Base-by-base conservation (phyloP, 1,284 basidiomycete species). In the Vanrija humicola region DNA sequence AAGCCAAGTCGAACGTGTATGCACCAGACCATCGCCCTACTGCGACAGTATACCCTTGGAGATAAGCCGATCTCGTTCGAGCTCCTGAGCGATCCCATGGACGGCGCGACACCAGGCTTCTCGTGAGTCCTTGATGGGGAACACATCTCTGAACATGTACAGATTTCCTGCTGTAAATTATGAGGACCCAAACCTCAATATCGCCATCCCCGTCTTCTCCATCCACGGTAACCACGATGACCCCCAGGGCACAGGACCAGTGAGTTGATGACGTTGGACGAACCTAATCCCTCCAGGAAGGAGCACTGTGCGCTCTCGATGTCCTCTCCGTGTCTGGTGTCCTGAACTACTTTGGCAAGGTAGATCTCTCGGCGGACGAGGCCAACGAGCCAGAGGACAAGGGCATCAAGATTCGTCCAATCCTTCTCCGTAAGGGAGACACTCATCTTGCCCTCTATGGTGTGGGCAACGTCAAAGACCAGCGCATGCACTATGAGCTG, bases 181-280 rank as follows among this genome's bases (percentile, higher is more conserved):
- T 69, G 93, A 98, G 77, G 96, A 99, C 69, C 85, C 87, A 0
- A 98, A 98, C 72, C 81, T 98, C 56, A 99, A 98, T 69, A 83
- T 98, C 50, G 86, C 85, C 19, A 90, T 96, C 26, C 96, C 96
- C 3, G 88, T 98, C 21, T 99, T 99, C 77, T 97, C 94, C 0
- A 98, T 99, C 45, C 95, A 99, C 68, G 96, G 95, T 43, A 99
- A 99, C 70, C 96, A 99, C 74, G 96, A 99, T 70, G 95, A 99
- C 66, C 95, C 96, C 29, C 96, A 98, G 77, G 96, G 95, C 21
- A 87, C 92, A 12, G 93, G 93, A 14, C 82, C 89, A 10, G 91
- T 91, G 66, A 63, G 88, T 73, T 19, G 25, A 21, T 1, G 28
- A 23, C 62, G 87, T 72, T 25, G 38, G 14, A n/a, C n/a, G 18